phyloP scores from a whole-genome alignment of 2,329 filamentous ascomycete genomes.

The Penicillium freii region DNA sequence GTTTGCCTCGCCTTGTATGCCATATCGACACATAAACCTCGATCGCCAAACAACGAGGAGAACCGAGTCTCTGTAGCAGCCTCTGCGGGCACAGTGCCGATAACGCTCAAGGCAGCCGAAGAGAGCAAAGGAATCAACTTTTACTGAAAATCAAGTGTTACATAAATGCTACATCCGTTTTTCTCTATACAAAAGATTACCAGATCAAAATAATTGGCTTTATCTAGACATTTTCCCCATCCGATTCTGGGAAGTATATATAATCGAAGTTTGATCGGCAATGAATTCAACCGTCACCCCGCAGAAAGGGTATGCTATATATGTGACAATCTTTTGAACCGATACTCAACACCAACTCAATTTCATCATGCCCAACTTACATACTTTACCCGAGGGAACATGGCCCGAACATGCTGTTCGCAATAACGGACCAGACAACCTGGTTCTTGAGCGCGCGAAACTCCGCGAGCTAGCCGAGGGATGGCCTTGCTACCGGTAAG shows the following conservation, averaged over 20 bases:
- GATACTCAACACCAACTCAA: background rate
- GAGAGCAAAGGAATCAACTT: slow-evolving; percentile 19
- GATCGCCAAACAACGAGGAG: slow-evolving; percentile 10
- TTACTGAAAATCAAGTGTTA: background rate
- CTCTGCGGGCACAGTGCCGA: slow-evolving; percentile 23
- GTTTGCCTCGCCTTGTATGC: slow-evolving; percentile 24
- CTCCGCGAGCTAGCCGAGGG: slow-evolving; percentile 51
- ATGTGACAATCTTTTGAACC: background rate
- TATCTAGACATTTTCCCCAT: background rate
- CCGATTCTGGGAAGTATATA: background rate
- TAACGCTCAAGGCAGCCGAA: slow-evolving; percentile 17
- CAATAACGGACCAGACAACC: slow-evolving; percentile 49
- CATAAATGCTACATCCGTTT: background rate
- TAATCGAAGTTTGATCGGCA: background rate
- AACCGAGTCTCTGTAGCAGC: slow-evolving; percentile 18
- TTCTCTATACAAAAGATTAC: too few relatives aligned
- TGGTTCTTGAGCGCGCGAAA: slow-evolving; percentile 48
- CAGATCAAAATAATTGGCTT: too few relatives aligned
- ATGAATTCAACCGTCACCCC: slow-evolving; percentile 1
- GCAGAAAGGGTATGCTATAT: background rate
- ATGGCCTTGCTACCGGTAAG: slow-evolving; percentile 49
- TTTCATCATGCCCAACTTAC: slow-evolving; percentile 35
- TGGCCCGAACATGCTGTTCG: slow-evolving; percentile 43
- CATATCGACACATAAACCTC: slow-evolving; percentile 23
- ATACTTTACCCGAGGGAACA: slow-evolving; percentile 38